A percentile compares a stretch with the other conserved stretches of the same genome.
Conservation (phyloP, 1,139 yeast genomes). For the Magnusiomyces suaveolens region DNA sequence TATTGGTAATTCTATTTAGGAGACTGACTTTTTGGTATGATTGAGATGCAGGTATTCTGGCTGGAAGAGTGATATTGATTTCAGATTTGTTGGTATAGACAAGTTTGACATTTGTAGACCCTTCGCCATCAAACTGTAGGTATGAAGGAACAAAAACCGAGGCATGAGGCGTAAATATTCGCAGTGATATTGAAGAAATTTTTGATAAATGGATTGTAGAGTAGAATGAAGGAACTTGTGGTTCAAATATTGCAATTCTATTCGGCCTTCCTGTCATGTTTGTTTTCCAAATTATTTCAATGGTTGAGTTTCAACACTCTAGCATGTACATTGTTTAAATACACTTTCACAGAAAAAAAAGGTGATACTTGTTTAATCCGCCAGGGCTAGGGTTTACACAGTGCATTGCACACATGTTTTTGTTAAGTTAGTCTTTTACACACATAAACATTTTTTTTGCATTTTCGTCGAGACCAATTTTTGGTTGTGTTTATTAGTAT, state of each 20-base stretch:
- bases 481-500: background rate
- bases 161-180: conserved; percentile 18
- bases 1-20: background rate
- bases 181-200: conserved; percentile 24
- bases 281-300: too few relatives aligned
- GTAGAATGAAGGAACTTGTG: conserved; percentile 15
- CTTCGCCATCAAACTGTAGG: background rate
- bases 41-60: background rate
- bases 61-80: background rate
- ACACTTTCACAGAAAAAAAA: background rate
- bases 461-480: background rate
- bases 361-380: background rate
- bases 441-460: background rate
- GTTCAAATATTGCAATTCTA: background rate
- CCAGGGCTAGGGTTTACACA: background rate
- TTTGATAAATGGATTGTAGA: conserved; percentile 32
- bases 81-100: background rate
- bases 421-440: too few relatives aligned
- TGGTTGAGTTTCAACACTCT: too few relatives aligned
- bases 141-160: background rate
- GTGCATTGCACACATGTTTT: too few relatives aligned
- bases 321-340: too few relatives aligned
- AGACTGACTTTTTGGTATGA: background rate
- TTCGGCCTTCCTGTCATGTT: background rate
- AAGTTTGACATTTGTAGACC: background rate